These are phyloP conservation scores for Acanthamoeba castellanii DNA, from an alignment of 208 protist genomes.

Conservation along the genomic window DNA sequence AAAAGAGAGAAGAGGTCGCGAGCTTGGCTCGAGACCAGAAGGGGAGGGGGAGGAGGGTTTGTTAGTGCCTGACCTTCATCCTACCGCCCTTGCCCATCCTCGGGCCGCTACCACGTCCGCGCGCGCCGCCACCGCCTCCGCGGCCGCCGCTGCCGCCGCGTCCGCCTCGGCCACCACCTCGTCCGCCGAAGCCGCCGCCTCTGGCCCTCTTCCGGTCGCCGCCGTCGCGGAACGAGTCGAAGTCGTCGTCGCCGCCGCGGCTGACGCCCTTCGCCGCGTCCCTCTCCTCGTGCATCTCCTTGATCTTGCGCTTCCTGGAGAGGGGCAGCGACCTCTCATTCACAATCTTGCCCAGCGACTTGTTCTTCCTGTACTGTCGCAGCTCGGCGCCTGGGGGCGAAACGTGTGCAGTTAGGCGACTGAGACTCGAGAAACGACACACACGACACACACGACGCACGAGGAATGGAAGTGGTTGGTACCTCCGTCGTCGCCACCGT, in stretches of 20 bases:
- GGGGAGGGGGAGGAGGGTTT: too few species aligned
- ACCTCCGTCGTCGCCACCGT: background rate
- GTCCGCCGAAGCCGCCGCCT: background rate
- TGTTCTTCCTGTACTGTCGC: conserved; percentile 16
- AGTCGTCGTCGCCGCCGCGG: background rate
- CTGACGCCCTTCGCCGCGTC: background rate
- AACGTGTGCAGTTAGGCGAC: too few species aligned
- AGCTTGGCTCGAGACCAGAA: too few species aligned
- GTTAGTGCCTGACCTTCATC: conserved; percentile 41
- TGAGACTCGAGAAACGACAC: too few species aligned
- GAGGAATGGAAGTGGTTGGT: too few species aligned
- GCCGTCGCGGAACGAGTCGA: background rate
- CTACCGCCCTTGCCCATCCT: conserved; percentile 42
- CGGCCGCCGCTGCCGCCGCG: background rate
- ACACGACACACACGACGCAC: background rate
- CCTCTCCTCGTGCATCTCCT: conserved; percentile 7
- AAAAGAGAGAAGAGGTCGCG: too few species aligned
- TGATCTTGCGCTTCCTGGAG: conserved; percentile 2
- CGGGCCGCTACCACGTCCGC: background rate
- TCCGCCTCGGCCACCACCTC: conserved; percentile 16
- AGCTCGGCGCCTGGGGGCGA: background rate
- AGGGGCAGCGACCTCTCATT: conserved; percentile 1
- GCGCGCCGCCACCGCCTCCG: background rate
- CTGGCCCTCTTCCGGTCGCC: background rate
- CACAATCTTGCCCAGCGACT: conserved; percentile 55